phyloP scores from a whole-genome alignment of 345 rosid genomes.

The Psidium guajava region DNA sequence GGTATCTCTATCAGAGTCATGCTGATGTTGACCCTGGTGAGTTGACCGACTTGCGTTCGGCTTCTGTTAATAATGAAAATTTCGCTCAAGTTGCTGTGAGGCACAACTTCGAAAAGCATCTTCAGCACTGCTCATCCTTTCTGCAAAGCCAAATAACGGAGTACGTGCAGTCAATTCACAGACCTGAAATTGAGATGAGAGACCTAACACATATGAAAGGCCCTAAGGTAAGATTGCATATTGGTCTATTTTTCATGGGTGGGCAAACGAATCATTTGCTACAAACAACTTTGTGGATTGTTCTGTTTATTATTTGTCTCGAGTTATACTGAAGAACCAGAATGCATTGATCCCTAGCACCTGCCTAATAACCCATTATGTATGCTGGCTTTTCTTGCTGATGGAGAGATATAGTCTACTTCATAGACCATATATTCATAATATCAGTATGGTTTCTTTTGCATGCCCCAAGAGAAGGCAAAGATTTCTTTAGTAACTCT shows the following conservation, averaged over 20 bases:
- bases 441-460: background rate
- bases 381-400: background rate
- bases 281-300: background rate
- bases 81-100: conserved; percentile 75
- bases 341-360: background rate
- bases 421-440: background rate
- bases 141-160: conserved; percentile 51
- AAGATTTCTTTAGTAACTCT: background rate
- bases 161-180: conserved; percentile 31
- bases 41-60: conserved; percentile 84
- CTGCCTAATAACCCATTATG: background rate
- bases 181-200: conserved; percentile 21
- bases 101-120: conserved; percentile 41
- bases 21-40: conserved; percentile 64
- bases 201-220: conserved; percentile 33
- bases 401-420: background rate
- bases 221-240: conserved; percentile 50
- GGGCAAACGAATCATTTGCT: background rate
- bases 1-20: conserved; percentile 62
- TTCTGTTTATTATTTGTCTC: background rate
- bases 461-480: background rate
- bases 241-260: background rate
- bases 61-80: conserved; percentile 70
- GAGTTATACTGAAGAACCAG: background rate
- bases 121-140: conserved; percentile 36